These are phyloP conservation scores for Cladosporium sphaerospermum DNA, from an alignment of 2,329 filamentous ascomycete species.

Conservation along the genomic window DNA sequence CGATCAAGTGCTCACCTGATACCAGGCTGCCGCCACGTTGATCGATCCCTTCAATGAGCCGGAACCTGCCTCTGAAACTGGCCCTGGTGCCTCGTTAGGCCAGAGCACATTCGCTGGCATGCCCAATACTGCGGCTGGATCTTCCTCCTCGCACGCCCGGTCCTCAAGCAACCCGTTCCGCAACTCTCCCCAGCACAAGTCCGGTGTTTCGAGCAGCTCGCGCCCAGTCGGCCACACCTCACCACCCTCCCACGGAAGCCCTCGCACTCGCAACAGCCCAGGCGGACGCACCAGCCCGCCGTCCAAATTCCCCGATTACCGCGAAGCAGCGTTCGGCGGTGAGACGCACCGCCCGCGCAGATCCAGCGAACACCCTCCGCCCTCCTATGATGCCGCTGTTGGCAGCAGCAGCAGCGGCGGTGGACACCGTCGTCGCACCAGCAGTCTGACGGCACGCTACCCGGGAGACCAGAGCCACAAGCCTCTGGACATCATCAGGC, in stretches of 20 bases:
- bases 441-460: conserved; percentile 54
- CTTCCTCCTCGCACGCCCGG: conserved; percentile 1
- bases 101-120: conserved; percentile 37
- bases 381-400: conserved; percentile 19
- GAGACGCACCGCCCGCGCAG: conserved; percentile 5
- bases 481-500: conserved; percentile 61
- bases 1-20: conserved; percentile 15
- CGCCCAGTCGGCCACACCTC: conserved; percentile 1
- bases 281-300: conserved; percentile 5
- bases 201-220: background rate
- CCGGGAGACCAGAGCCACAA: conserved; percentile 59
- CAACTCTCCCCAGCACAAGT: background rate
- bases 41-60: conserved; percentile 64
- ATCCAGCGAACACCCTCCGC: conserved; percentile 18
- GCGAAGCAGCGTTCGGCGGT: conserved; percentile 29
- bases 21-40: conserved; percentile 58
- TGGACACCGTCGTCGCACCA: conserved; percentile 36
- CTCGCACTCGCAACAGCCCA: conserved; percentile 6
- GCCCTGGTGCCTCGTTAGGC: conserved; percentile 54
- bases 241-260: conserved; percentile 1
- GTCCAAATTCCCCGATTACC: conserved; percentile 41
- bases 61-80: conserved; percentile 62
- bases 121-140: conserved; percentile 27
- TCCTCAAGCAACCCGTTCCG: conserved; percentile 40
- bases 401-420: conserved; percentile 16